Percentiles rank a stretch among this genome's conserved stretches.
Conservation (phyloP, 2,329 filamentous ascomycete species). For the Neurospora sp. region DNA sequence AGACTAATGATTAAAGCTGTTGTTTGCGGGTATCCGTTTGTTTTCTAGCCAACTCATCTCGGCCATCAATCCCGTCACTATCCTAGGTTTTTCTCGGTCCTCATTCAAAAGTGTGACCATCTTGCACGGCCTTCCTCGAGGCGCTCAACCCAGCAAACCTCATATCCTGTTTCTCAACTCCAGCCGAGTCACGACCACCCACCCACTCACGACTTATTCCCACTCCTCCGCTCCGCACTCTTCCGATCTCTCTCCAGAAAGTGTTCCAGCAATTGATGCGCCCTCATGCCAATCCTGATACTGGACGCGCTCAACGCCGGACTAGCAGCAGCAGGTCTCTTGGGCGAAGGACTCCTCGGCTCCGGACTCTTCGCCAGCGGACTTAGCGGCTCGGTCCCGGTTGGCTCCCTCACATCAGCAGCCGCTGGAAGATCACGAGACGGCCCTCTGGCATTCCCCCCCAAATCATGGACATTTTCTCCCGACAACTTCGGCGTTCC, state of each 20-base stretch:
- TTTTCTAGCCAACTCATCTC: not conserved
- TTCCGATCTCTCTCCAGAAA: slow-evolving; percentile 11
- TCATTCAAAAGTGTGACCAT: no score
- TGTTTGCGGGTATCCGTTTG: not conserved
- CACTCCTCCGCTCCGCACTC: not conserved
- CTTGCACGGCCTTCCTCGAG: no score
- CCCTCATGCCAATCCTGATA: not conserved
- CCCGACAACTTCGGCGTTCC: not conserved
- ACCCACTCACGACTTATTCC: not conserved
- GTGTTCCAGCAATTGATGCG: slow-evolving; percentile 10
- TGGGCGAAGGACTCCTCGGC: not conserved
- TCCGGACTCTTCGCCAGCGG: not conserved
- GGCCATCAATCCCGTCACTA: not conserved
- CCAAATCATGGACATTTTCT: not conserved
- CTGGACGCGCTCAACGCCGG: not conserved
- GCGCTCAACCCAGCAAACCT: no score
- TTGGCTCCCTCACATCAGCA: not conserved
- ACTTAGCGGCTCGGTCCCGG: not conserved
- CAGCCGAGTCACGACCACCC: not conserved
- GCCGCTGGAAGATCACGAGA: not conserved
- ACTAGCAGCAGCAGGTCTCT: not conserved
- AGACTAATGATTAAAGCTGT: not conserved
- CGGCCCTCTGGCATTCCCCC: not conserved
- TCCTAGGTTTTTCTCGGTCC: not conserved
- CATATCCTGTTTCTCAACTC: no score